These are phyloP conservation scores for Eimeria maxima DNA, from an alignment of 169 alveolate species.

Conservation along the genomic window DNA sequence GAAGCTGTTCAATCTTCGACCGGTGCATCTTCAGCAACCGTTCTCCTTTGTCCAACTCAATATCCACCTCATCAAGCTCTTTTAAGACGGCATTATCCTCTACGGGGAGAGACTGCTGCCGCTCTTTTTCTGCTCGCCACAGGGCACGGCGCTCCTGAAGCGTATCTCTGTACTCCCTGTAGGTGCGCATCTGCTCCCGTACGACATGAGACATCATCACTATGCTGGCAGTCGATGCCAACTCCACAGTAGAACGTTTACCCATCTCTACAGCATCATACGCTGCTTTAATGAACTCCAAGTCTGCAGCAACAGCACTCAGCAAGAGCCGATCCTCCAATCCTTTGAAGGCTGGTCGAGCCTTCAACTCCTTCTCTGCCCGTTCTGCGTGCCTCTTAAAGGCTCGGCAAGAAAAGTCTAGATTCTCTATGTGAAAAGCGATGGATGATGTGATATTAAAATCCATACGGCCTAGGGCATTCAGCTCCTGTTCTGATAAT, in stretches of 20 bases:
- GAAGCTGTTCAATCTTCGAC: slow-evolving; percentile 6
- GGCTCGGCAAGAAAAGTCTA: neutral
- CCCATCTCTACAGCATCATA: neutral
- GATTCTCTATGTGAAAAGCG: neutral
- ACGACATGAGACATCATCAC: neutral
- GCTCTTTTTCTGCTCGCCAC: neutral
- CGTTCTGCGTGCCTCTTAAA: neutral
- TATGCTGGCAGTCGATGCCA: neutral
- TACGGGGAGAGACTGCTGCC: neutral
- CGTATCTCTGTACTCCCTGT: neutral
- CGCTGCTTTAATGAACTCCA: neutral
- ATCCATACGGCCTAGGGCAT: neutral
- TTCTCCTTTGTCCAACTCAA: neutral
- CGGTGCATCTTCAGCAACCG: neutral
- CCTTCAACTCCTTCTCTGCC: neutral
- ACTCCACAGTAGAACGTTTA: neutral
- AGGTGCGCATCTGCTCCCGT: neutral
- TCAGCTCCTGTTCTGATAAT: neutral
- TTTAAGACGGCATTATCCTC: neutral
- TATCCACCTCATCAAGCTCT: neutral
- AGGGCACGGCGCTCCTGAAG: slow-evolving; percentile 5
- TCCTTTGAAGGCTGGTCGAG: neutral
- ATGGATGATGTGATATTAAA: neutral
- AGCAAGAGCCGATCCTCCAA: neutral
- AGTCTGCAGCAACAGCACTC: neutral